Percentiles rank a stretch among this genome's conserved stretches.
Conservation (phyloP, 495 filamentous ascomycete species). For the Hypoxylon intermedium region DNA sequence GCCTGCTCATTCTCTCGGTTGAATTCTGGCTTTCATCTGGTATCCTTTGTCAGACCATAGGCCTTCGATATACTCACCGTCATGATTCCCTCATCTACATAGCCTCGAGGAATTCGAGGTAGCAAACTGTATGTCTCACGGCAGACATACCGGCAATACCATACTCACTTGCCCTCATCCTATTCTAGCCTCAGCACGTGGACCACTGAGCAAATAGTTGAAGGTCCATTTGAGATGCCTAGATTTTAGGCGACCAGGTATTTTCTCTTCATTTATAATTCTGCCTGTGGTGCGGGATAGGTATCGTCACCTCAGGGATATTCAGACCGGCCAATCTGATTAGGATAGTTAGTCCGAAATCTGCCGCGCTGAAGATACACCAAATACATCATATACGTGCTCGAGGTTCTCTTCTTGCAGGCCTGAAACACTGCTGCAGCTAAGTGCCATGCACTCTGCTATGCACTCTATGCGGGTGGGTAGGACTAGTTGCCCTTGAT, state of each 20-base stretch:
- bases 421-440: not conserved
- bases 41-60: conserved; percentile 15
- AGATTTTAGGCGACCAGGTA: too few relatives aligned
- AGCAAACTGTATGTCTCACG: too few relatives aligned
- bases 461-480: not conserved
- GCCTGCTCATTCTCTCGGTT: too few relatives aligned
- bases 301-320: not conserved
- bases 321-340: not conserved
- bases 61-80: conserved; percentile 10
- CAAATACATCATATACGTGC: not conserved
- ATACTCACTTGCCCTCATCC: too few relatives aligned
- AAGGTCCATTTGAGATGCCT: too few relatives aligned
- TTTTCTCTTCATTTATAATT: too few relatives aligned
- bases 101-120: too few relatives aligned
- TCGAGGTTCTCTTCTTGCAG: not conserved
- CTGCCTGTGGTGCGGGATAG: not conserved
- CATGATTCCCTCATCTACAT: conserved; percentile 1
- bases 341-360: not conserved
- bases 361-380: not conserved
- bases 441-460: too few relatives aligned
- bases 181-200: too few relatives aligned
- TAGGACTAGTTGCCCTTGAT: not conserved
- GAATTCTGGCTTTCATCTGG: too few relatives aligned
- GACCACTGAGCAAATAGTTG: too few relatives aligned
- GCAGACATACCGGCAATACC: too few relatives aligned